phyloP scores from a whole-genome alignment of 1,284 basidiomycete species.

The Ustilago xerochloae region DNA sequence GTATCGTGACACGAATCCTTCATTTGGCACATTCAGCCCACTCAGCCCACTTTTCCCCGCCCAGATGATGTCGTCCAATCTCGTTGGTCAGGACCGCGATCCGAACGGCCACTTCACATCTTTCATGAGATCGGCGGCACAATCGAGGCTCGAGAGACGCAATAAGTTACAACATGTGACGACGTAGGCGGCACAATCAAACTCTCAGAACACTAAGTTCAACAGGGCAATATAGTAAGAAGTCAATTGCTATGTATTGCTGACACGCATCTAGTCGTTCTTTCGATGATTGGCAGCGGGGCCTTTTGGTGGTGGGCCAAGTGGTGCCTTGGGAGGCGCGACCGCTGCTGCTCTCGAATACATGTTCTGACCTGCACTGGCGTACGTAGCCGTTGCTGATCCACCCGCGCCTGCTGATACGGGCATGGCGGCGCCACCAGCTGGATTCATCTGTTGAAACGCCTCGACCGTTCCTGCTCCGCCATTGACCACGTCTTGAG shows the following conservation, averaged over 20 bases:
- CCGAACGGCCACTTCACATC: neutral
- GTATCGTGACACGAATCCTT: neutral
- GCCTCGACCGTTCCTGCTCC: conserved; percentile 1
- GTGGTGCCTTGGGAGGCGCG: conserved; percentile 2
- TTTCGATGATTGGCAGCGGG: conserved; percentile 35
- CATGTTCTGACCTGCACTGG: conserved; percentile 28
- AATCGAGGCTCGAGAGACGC: no score
- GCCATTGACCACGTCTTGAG: conserved; percentile 10
- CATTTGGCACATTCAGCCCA: neutral
- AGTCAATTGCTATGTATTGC: neutral
- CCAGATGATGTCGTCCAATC: neutral
- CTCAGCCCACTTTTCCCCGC: neutral
- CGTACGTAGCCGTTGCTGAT: conserved; percentile 26
- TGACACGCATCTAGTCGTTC: conserved; percentile 6
- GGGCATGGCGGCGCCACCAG: conserved; percentile 8
- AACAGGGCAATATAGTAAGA: neutral
- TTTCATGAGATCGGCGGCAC: neutral
- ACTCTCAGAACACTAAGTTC: no score
- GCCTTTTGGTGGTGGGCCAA: conserved; percentile 37
- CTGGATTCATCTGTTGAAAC: conserved; percentile 6
- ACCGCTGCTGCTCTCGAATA: conserved; percentile 21
- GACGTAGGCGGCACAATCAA: neutral
- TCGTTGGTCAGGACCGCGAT: neutral
- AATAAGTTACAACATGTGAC: no score
- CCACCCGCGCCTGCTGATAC: conserved; percentile 4